phyloP scores from a whole-genome alignment of 2,329 filamentous ascomycete genomes.

The Aspergillus amoenus region DNA sequence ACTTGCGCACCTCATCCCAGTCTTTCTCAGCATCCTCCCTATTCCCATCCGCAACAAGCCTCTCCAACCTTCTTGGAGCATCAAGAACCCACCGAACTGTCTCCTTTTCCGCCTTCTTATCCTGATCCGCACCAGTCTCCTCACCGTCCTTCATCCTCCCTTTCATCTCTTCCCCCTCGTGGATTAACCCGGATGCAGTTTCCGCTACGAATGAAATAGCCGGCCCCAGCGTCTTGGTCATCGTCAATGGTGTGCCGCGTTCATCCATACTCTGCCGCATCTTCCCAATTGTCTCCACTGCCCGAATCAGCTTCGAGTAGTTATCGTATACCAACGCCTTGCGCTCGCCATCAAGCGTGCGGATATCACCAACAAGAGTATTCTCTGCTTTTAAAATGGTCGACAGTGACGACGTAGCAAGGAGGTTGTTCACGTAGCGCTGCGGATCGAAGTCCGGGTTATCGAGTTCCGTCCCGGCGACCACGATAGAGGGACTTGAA shows the following conservation, averaged over 20 bases:
- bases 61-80: conserved; percentile 39
- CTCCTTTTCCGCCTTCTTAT: conserved; percentile 35
- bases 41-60: conserved; percentile 38
- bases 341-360: conserved; percentile 89
- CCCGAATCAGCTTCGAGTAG: conserved; percentile 94
- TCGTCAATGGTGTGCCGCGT: conserved; percentile 43
- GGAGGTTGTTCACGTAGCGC: conserved; percentile 49
- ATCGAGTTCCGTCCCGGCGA: conserved; percentile 65
- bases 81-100: conserved; percentile 48
- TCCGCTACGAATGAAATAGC: conserved; percentile 46
- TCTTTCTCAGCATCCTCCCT: conserved; percentile 42
- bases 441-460: conserved; percentile 68
- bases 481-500: conserved; percentile 28
- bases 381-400: conserved; percentile 48
- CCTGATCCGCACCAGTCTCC: conserved; percentile 14
- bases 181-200: conserved; percentile 41
- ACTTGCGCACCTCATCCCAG: conserved; percentile 40
- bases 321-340: conserved; percentile 98
- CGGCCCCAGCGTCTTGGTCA: conserved; percentile 45
- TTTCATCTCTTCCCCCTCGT: conserved; percentile 39
- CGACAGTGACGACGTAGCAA: conserved; percentile 42
- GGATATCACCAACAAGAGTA: conserved; percentile 65
- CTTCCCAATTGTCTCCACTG: conserved; percentile 91
- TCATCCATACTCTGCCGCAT: conserved; percentile 51
- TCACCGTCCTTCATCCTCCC: conserved; percentile 29